phyloP scores from a whole-genome alignment of 176 grass and related monocot species.

The Saccharum spontaneum region DNA sequence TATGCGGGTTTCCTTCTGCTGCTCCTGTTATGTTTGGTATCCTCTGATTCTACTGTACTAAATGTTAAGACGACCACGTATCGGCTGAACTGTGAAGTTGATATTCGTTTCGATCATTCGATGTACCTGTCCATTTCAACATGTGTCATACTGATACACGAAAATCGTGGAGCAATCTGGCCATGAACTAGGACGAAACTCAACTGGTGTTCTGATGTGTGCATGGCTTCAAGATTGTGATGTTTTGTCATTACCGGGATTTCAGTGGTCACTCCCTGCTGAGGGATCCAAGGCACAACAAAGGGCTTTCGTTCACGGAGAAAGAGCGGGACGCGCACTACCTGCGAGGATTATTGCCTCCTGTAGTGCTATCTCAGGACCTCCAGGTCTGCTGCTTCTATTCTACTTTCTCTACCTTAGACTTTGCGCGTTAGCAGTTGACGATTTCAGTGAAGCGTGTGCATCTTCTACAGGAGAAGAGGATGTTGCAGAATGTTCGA shows the following conservation, averaged over 20 bases:
- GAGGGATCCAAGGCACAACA: slow-evolving; percentile 80
- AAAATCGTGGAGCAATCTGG: neutral
- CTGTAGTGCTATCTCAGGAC: slow-evolving; percentile 48
- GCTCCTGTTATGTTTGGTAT: neutral
- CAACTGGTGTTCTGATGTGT: neutral
- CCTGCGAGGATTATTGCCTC: slow-evolving; percentile 66
- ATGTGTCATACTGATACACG: neutral
- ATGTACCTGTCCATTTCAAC: neutral
- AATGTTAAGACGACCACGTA: neutral
- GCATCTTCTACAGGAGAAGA: slow-evolving; percentile 67
- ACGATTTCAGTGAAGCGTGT: neutral
- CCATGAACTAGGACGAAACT: neutral
- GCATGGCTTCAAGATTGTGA: neutral
- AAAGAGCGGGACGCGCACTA: slow-evolving; percentile 81
- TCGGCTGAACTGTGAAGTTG: neutral
- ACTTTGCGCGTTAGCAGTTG: neutral
- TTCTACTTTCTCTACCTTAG: neutral
- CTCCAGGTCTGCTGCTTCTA: slow-evolving; percentile 45
- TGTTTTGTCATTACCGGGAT: neutral
- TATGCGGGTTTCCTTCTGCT: neutral
- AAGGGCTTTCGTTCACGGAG: slow-evolving; percentile 67
- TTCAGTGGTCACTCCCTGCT: slow-evolving; percentile 62
- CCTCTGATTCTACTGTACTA: neutral
- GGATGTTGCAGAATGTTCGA: slow-evolving; percentile 75
- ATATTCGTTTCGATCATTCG: neutral